Evolutionary conservation across 2,329 filamentous ascomycete genomes (phyloP), one percentile per base, ranked within the genome.

Genomic region (Purpureocillium lavendulum): DNA sequence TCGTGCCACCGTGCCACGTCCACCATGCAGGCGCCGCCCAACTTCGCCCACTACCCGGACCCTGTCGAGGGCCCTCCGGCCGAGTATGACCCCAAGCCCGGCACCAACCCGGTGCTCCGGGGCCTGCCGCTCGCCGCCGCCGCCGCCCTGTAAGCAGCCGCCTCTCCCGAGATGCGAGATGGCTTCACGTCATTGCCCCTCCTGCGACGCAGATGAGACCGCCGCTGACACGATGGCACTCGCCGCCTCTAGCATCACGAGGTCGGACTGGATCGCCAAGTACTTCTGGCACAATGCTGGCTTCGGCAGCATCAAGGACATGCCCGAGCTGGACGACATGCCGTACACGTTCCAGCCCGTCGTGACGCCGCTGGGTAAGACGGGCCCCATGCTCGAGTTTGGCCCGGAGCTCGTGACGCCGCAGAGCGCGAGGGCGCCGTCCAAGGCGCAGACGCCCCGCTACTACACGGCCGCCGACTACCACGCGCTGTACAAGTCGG

Each of bases 391-490:
- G 49, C 56, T 70, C 4, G 57, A 62, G 4, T 59, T 73, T 29
- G 65, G 62, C 3, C 48, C 62, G 1, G 60, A 67, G 29, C 60
- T 73, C 4, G 57, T 60, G 35, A 54, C 57, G 34, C 59, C 60
- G 10, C 62, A 65, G 36, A 61, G 71, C 7, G 53, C 60, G n/a
- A n/a, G n/a, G n/a, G n/a, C n/a, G n/a, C n/a, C n/a, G n/a, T n/a
- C n/a, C n/a, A n/a, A n/a, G n/a, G n/a, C n/a, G n/a, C n/a, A n/a
- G n/a, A n/a, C n/a, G n/a, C n/a, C n/a, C 13, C 71, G 75, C 33
- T 87, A 84, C 62, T 77, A 80, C 57, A 84, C 84, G 4, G 75
- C 80, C 17, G 71, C 75, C 11, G 87, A 95, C 62, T 95, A 88
- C 56, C 81, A 87, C 56, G 72, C 75, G 38, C 73, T 84, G 31